Conservation (phyloP, 441 rosid genomes). For the Erysimum pusillum region DNA sequence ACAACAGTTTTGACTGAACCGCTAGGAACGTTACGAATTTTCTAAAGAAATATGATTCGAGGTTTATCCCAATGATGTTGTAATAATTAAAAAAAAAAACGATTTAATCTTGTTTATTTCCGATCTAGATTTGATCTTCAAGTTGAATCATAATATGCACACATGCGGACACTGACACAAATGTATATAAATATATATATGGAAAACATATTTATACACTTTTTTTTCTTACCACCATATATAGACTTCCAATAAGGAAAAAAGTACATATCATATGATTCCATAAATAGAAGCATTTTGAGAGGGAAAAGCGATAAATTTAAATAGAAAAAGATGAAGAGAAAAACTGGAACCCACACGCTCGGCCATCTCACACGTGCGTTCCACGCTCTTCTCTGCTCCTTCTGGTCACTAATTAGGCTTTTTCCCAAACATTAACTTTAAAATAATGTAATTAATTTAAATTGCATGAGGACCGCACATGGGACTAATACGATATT, state of each 20-base stretch:
- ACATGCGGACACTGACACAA: constrained; percentile 42
- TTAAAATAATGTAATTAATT: constrained; percentile 17
- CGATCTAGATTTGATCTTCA: constrained; percentile 42
- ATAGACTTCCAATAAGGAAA: constrained; percentile 28
- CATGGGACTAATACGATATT: constrained; percentile 15
- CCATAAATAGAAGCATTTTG: constrained; percentile 45
- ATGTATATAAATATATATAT: constrained; percentile 3
- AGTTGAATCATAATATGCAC: constrained; percentile 33
- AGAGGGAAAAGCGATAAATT: background rate
- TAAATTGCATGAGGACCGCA: constrained; percentile 26
- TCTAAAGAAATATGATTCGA: background rate
- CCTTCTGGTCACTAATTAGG: constrained; percentile 26
- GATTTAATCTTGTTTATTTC: constrained; percentile 2
- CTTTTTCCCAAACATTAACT: constrained; percentile 18
- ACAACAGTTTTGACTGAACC: constrained; percentile 12
- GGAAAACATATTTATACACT: constrained; percentile 16
- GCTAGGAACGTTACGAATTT: background rate
- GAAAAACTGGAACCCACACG: constrained; percentile 28
- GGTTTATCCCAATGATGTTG: background rate
- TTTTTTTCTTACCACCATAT: constrained; percentile 34
- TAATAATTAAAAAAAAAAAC: background rate
- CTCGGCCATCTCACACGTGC: constrained; percentile 36
- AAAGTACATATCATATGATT: constrained; percentile 43
- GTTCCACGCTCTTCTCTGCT: constrained; percentile 3
- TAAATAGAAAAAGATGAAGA: background rate